A percentile compares a stretch with the other conserved stretches of the same genome.
Conservation (phyloP, 495 filamentous ascomycete species). For the Aspergillus ellipticus region DNA sequence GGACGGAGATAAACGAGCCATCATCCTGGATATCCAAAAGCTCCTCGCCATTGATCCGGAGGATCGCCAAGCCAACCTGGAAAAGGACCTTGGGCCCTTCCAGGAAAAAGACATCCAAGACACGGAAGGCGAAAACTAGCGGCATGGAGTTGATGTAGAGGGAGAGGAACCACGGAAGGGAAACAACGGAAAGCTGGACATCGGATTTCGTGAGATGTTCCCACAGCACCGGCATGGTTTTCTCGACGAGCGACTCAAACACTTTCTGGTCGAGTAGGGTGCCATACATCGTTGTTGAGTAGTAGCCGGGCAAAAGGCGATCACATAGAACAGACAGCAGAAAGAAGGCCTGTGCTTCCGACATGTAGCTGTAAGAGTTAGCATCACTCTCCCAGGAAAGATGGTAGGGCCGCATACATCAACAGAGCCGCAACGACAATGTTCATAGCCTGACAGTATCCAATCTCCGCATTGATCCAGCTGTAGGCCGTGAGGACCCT, state of each 20-base stretch:
- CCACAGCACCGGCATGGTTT: slow-evolving; percentile 98
- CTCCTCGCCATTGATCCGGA: slow-evolving; percentile 97
- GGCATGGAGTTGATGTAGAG: slow-evolving; percentile 99
- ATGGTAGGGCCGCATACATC: slow-evolving; percentile 53
- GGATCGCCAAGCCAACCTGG: slow-evolving; percentile 90
- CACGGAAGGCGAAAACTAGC: slow-evolving; percentile 91
- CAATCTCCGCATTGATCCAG: slow-evolving; percentile 91
- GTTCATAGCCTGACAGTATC: slow-evolving; percentile 99
- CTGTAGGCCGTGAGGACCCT: slow-evolving; percentile 93
- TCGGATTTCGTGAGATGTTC: slow-evolving; percentile 93
- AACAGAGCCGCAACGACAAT: slow-evolving; percentile 94
- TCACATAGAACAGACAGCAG: slow-evolving; percentile 89
- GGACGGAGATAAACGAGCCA: slow-evolving; percentile 91
- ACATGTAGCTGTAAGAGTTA: slow-evolving; percentile 72
- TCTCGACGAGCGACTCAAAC: slow-evolving; percentile 94
- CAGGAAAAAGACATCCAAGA: slow-evolving; percentile 95
- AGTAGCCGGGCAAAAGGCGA: slow-evolving; percentile 90
- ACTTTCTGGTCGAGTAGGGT: slow-evolving; percentile 94
- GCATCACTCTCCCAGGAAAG: slow-evolving; percentile 1
- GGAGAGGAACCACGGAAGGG: slow-evolving; percentile 95
- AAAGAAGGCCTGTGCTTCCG: slow-evolving; percentile 93
- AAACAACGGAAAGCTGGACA: slow-evolving; percentile 97
- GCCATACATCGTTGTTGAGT: slow-evolving; percentile 97
- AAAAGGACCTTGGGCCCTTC: slow-evolving; percentile 97
- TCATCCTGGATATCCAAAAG: slow-evolving; percentile 94